A percentile compares a stretch with the other conserved stretches of the same genome.
Evolutionary conservation across 2,329 filamentous ascomycete species (phyloP).

Genomic region (Chaetothyriales sp.): DNA sequence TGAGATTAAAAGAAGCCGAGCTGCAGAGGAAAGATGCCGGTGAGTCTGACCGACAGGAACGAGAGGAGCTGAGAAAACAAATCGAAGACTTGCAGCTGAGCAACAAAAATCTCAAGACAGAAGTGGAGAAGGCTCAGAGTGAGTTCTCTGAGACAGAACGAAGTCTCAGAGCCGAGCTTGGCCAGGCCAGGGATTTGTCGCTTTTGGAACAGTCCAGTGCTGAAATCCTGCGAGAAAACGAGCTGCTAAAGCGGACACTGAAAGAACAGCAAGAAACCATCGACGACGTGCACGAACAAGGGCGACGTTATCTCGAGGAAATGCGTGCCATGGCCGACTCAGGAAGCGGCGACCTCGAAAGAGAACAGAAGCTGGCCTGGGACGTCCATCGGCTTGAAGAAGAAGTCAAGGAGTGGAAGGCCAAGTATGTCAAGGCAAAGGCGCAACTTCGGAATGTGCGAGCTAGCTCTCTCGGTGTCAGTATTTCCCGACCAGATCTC

Average conservation of each 20-base stretch:
- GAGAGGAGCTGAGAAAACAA: slow-evolving; percentile 2
- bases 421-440: slow-evolving; percentile 75
- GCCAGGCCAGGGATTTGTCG: slow-evolving; percentile 22
- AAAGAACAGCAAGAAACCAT: slow-evolving; percentile 68
- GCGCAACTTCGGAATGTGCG: slow-evolving; percentile 72
- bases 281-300: slow-evolving; percentile 73
- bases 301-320: slow-evolving; percentile 68
- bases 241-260: slow-evolving; percentile 51
- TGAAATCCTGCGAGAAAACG: slow-evolving; percentile 39
- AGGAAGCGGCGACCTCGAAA: slow-evolving; percentile 64
- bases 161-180: slow-evolving; percentile 51
- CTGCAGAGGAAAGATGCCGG: slow-evolving; percentile 44
- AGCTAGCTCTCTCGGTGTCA: slow-evolving; percentile 63
- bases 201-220: not conserved
- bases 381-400: slow-evolving; percentile 64
- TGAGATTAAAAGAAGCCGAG: slow-evolving; percentile 61
- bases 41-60: not conserved
- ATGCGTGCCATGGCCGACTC: slow-evolving; percentile 79
- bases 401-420: slow-evolving; percentile 81
- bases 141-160: slow-evolving; percentile 39
- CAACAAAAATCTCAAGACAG: not conserved
- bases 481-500: slow-evolving; percentile 30
- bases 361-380: slow-evolving; percentile 63
- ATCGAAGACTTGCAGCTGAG: not conserved
- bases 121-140: slow-evolving; percentile 6